phyloP scores from a whole-genome alignment of 805 yeast genomes.

The Ogataea trehalophila region DNA sequence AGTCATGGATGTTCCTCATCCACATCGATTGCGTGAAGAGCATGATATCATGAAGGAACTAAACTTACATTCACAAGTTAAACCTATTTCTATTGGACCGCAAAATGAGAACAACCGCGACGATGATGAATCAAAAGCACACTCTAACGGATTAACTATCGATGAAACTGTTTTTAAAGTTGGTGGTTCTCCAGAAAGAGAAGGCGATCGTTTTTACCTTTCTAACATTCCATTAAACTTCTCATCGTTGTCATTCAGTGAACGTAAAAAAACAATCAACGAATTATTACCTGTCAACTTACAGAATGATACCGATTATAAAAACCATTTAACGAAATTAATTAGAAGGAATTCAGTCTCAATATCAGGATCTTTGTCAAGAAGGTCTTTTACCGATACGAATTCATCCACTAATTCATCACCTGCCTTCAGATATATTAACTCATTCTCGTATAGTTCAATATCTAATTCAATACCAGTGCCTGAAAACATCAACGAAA shows the following conservation, averaged over 20 bases:
- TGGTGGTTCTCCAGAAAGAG: conserved; percentile 30
- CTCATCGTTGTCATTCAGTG: conserved; percentile 48
- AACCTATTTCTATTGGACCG: conserved; percentile 24
- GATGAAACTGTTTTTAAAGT: conserved; percentile 17
- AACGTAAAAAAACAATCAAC: conserved; percentile 35
- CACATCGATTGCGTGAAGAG: background rate
- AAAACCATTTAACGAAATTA: conserved; percentile 27
- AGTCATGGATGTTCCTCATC: conserved; percentile 4
- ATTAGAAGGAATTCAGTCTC: conserved; percentile 24
- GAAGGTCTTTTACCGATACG: conserved; percentile 1
- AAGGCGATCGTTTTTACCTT: conserved; percentile 38
- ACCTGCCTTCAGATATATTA: conserved; percentile 18
- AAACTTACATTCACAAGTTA: conserved; percentile 23
- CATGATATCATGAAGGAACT: conserved; percentile 11
- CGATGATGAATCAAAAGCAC: background rate
- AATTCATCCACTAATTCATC: conserved; percentile 16
- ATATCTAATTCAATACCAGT: conserved; percentile 3
- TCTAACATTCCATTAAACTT: conserved; percentile 45
- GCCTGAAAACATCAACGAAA: conserved; percentile 42
- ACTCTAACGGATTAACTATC: conserved; percentile 8
- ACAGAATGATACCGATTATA: conserved; percentile 26
- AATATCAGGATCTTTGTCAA: background rate
- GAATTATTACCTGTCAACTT: conserved; percentile 25
- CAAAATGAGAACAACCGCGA: background rate
- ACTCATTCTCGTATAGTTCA: conserved; percentile 15